A percentile compares a stretch with the other conserved stretches of the same genome.
phyloP scores from a whole-genome alignment of 257 asterid genomes.

The Fraxinus pennsylvanica region DNA sequence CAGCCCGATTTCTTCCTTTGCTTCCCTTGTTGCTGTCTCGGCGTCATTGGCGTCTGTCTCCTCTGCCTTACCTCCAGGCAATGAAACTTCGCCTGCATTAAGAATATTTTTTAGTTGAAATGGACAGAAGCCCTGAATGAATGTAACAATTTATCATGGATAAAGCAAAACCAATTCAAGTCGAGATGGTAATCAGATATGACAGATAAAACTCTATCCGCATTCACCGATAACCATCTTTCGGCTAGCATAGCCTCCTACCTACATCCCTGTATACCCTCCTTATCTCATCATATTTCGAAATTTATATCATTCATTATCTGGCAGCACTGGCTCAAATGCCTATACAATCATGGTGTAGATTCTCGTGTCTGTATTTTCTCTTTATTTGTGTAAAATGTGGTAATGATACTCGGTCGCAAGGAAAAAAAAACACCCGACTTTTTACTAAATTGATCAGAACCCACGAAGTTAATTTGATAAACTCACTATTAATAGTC shows the following conservation, averaged over 20 bases:
- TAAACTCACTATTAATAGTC: neutral
- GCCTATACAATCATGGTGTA: neutral
- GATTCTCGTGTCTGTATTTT: neutral
- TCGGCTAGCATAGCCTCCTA: too few relatives aligned
- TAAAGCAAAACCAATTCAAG: neutral
- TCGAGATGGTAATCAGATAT: neutral
- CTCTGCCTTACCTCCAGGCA: slow-evolving; percentile 97
- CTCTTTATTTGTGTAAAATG: neutral
- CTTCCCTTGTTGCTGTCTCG: slow-evolving; percentile 89
- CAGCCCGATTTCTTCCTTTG: slow-evolving; percentile 93
- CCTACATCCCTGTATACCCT: too few relatives aligned
- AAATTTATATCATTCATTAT: too few relatives aligned
- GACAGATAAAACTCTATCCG: too few relatives aligned
- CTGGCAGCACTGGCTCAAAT: neutral
- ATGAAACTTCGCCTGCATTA: slow-evolving; percentile 80
- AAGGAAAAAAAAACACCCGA: too few relatives aligned
- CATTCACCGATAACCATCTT: too few relatives aligned
- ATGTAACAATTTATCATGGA: neutral
- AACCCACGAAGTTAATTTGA: neutral
- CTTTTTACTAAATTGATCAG: neutral
- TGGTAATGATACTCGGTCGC: neutral
- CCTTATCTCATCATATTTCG: neutral
- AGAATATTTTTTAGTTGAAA: slow-evolving; percentile 12
- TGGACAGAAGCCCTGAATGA: neutral
- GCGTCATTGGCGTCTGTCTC: slow-evolving; percentile 73